Conservation (phyloP, 306 rosid species). For the Senna siamea region DNA sequence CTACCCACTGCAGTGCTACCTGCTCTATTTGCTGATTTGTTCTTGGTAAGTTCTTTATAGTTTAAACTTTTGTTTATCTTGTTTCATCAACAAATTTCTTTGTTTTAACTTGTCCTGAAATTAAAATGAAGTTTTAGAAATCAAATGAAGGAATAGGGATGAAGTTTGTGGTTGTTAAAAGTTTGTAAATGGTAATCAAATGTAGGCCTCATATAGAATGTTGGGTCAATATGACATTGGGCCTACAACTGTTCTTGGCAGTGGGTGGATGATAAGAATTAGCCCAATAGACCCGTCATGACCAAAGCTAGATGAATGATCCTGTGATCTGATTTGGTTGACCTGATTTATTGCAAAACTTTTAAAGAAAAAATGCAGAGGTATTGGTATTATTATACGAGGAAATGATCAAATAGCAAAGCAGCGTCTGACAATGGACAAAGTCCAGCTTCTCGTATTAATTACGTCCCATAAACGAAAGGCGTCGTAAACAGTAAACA, state of each 20-base stretch:
- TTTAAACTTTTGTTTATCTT: too few species aligned
- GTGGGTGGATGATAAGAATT: neutral
- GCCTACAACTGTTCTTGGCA: neutral
- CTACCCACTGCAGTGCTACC: too few species aligned
- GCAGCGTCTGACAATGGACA: slow-evolving; percentile 18
- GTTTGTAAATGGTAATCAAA: too few species aligned
- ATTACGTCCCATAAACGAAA: slow-evolving; percentile 43
- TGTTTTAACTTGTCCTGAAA: too few species aligned
- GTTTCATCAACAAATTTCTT: too few species aligned
- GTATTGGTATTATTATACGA: neutral
- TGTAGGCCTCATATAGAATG: too few species aligned
- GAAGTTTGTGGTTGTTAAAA: too few species aligned
- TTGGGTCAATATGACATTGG: neutral
- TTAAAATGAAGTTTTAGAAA: too few species aligned
- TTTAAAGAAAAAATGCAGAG: neutral
- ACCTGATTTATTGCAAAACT: neutral
- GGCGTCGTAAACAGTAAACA: slow-evolving; percentile 48
- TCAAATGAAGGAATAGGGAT: too few species aligned
- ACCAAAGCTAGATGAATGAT: neutral
- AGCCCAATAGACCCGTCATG: neutral
- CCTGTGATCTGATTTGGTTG: neutral
- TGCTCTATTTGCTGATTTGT: too few species aligned
- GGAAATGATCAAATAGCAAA: neutral
- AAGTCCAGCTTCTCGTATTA: slow-evolving; percentile 46
- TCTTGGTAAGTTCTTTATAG: too few species aligned